Base-by-base conservation (phyloP, 768 basidiomycete genomes). In the Termitomyces sp. region DNA sequence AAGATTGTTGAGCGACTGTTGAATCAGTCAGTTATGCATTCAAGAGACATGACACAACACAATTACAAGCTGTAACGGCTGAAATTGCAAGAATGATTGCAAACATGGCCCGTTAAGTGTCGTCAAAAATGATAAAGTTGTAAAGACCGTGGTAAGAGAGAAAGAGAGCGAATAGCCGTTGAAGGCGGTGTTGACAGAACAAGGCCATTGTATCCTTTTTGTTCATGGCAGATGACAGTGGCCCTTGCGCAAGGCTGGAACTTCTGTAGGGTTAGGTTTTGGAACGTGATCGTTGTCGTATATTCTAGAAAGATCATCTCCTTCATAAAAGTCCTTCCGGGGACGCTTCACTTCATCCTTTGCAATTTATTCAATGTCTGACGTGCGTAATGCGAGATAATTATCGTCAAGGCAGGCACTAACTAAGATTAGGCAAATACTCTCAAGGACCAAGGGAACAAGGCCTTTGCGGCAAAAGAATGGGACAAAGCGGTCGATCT, bases 391-490 rank as follows among this genome's bases (percentile, higher is more conserved):
- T 24, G 17, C 28, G 5, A 10, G 24, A 3, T n/a, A 19, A n/a
- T 19, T n/a, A 14, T 34, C 10, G 21, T 14, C 28, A 44, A 22
- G n/a, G 24, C 22, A 19, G 9, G 17, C 12, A 40, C 53, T 55
- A 26, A 59, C 15, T 48, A 22, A 40, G 24, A 56, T 45, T 41
- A 76, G 74, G 77, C 71, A 34, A 77, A 77, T 67, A 74, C 83
- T 57, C 77, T 97, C 61, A 98, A 98, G 76, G 90, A 92, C 66
- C 84, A 84, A 66, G 95, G 94, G 65, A 98, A 98, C 80, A 93
- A 94, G 66, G 93, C 95, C 21, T 98, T 98, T 73, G 78, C 89
- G 38, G 91, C 91, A 53, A 97, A 93, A 69, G 83, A 97, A 64
- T 97, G 90, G 73, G 86, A 91, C 74, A 84, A 79, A 63, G 94